These are phyloP conservation scores for Rosa persica DNA, from an alignment of 306 rosid genomes.

Conservation along the genomic window DNA sequence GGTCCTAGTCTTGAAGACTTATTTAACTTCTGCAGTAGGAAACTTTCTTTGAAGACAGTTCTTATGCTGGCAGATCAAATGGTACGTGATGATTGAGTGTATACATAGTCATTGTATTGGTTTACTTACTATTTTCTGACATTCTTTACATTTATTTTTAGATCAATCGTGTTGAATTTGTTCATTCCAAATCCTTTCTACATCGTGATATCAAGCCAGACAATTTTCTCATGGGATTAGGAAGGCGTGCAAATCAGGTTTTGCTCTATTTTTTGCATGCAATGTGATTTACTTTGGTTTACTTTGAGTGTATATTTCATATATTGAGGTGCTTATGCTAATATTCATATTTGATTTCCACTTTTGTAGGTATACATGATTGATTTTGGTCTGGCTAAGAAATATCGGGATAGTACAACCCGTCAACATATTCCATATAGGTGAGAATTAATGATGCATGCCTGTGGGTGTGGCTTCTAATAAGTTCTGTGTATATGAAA, in stretches of 20 bases:
- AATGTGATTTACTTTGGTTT: not conserved
- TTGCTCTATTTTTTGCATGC: slow-evolving; percentile 5
- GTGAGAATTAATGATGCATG: slow-evolving; percentile 43
- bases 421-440: slow-evolving; percentile 98
- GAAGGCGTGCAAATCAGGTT: slow-evolving; percentile 98
- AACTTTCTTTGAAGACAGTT: slow-evolving; percentile 87
- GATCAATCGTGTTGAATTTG: slow-evolving; percentile 93
- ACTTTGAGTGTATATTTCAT: not conserved
- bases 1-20: slow-evolving; percentile 99
- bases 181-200: slow-evolving; percentile 86
- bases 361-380: slow-evolving; percentile 48
- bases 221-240: slow-evolving; percentile 96
- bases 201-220: slow-evolving; percentile 98
- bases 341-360: slow-evolving; percentile 24
- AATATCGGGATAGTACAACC: slow-evolving; percentile 83
- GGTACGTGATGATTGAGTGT: slow-evolving; percentile 44
- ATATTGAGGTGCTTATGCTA: not conserved
- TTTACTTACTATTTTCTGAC: not conserved
- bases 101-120: not conserved
- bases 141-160: slow-evolving; percentile 23
- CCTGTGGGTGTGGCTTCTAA: slow-evolving; percentile 6
- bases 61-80: slow-evolving; percentile 99
- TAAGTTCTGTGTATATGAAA: not conserved
- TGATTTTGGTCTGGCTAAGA: slow-evolving; percentile 98
- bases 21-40: slow-evolving; percentile 91